phyloP scores from a whole-genome alignment of 768 basidiomycete genomes.

The Sporobolomyces pararoseus region DNA sequence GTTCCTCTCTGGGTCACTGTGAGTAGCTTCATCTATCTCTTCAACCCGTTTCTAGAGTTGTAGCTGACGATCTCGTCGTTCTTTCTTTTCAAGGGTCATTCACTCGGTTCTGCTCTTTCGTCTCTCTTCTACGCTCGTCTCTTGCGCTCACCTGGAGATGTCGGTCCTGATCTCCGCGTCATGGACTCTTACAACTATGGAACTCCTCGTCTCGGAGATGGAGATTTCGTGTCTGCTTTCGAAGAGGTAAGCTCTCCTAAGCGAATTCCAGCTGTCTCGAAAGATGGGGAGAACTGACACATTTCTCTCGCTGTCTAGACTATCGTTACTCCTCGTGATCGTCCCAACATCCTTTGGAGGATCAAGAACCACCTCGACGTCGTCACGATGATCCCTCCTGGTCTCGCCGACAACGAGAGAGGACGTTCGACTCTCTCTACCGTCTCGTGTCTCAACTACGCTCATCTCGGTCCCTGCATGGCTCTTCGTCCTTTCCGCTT shows the following conservation, averaged over 20 bases:
- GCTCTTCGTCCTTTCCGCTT: slow-evolving; percentile 7
- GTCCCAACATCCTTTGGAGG: slow-evolving; percentile 34
- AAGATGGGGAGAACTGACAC: background rate
- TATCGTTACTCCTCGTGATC: slow-evolving; percentile 25
- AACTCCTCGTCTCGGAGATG: slow-evolving; percentile 31
- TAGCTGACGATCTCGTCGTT: background rate
- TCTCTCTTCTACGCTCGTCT: slow-evolving; percentile 29
- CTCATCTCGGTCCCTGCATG: slow-evolving; percentile 14
- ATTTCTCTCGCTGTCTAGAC: background rate
- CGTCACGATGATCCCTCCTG: slow-evolving; percentile 23
- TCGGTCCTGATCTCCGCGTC: slow-evolving; percentile 17
- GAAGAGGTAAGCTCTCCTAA: slow-evolving; percentile 10
- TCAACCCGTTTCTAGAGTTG: too few relatives aligned
- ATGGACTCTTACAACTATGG: slow-evolving; percentile 19
- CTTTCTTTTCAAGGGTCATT: slow-evolving; percentile 9
- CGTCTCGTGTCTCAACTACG: slow-evolving; percentile 24
- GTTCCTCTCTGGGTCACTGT: slow-evolving; percentile 31
- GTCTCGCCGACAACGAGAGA: slow-evolving; percentile 17
- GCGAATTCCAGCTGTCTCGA: background rate
- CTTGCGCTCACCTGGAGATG: slow-evolving; percentile 22
- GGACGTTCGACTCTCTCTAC: background rate
- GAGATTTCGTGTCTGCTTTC: slow-evolving; percentile 16
- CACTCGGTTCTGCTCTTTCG: slow-evolving; percentile 25
- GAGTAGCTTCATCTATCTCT: background rate
- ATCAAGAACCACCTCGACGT: slow-evolving; percentile 26